Base-by-base conservation (phyloP, 176 grass and related monocot species). In the Lolium rigidum region DNA sequence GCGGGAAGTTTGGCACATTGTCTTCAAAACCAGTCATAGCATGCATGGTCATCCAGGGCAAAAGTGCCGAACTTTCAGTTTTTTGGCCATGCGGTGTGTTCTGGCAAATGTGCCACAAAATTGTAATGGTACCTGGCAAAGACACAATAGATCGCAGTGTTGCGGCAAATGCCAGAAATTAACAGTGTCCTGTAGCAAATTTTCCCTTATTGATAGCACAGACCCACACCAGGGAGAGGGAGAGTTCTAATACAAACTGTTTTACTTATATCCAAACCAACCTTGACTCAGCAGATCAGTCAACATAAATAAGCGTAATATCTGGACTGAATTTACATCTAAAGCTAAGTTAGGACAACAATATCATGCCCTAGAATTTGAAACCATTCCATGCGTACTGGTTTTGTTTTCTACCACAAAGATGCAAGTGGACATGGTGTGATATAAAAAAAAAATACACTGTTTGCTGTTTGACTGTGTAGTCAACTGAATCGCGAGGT, bases 331-430 rank as follows among this genome's bases (percentile, higher is more conserved):
- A 68, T 10, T 81, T 21, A 49, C 47, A 68, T 68, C 11, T 52
- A 68, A 8, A 52, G 62, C 60, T 68, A 66, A 58, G 75, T 77
- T 39, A 37, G 65, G 67, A 81, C 22, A 51, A 17, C 12, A 47
- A 46, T 60, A 54, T 67, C 60, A 65, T 68, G 22, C 60, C 63
- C 51, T 61, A 18, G 44, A 55, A 55, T 57, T 74, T 46, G 54
- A 41, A 57, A 9, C 9, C 68, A 70, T 70, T 38, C 48, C 13
- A 44, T 26, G 9, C 9, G 43, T 74, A 58, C 15, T 60, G 14
- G 35, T 74, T 46, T 73, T 73, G 50, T 71, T 25, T 58, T 56
- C 68, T 83, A 83, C 35, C 68, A 83, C 65, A 57, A 37, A 46
- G 67, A 59, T 25, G 81, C 37, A 47, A 43, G 61, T 58, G 9